Percentiles rank a stretch among this genome's conserved stretches.
phyloP scores from a whole-genome alignment of 495 filamentous ascomycete genomes.

The Neurospora sp. region DNA sequence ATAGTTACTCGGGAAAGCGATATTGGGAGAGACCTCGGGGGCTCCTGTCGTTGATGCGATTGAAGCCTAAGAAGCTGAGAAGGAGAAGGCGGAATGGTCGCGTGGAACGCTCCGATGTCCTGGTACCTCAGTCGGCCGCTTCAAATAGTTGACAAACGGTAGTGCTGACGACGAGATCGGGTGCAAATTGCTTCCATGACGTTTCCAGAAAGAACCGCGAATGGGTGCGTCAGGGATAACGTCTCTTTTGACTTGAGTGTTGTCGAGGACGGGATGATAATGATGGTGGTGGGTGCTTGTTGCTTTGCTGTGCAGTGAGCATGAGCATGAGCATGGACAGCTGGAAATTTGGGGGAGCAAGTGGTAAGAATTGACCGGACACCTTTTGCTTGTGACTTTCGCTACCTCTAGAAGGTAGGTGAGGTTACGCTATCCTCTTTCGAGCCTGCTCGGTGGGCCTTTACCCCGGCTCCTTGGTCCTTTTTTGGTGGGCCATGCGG shows the following conservation, averaged over 20 bases:
- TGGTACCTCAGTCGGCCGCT: not conserved
- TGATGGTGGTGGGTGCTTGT: not conserved
- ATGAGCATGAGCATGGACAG: not conserved
- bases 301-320: not conserved
- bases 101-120: not conserved
- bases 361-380: not conserved
- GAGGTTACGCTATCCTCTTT: not conserved
- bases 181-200: not conserved
- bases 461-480: not conserved
- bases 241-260: not conserved
- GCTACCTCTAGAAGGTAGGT: not conserved
- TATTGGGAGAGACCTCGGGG: not conserved
- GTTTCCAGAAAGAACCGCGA: not conserved
- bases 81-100: not conserved
- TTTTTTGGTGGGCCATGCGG: not conserved
- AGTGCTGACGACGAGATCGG: not conserved
- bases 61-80: not conserved
- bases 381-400: not conserved
- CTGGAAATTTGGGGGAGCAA: not conserved
- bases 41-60: not conserved
- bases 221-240: not conserved
- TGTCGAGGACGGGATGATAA: not conserved
- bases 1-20: constrained; percentile 6
- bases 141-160: not conserved
- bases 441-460: not conserved